phyloP scores from a whole-genome alignment of 495 filamentous ascomycete species.

The Poronia punctata region DNA sequence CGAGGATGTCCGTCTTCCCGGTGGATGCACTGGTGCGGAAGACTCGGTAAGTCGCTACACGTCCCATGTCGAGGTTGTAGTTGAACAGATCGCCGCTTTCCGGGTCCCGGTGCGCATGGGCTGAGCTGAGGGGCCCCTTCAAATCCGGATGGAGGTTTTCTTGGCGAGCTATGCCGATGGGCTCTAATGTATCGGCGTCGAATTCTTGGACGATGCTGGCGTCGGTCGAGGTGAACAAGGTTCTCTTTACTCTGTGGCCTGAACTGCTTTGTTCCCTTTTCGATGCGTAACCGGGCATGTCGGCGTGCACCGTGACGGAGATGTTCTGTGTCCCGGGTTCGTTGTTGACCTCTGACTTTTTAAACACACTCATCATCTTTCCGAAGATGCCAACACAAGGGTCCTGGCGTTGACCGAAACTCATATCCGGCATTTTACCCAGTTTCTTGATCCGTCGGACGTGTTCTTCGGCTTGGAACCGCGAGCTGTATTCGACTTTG shows the following conservation, averaged over 20 bases:
- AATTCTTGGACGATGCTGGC: conserved; percentile 47
- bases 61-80: conserved; percentile 55
- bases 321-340: conserved; percentile 42
- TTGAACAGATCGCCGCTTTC: conserved; percentile 71
- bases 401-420: conserved; percentile 59
- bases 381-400: conserved; percentile 62
- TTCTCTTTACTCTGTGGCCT: conserved; percentile 29
- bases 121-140: conserved; percentile 52
- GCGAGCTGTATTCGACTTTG: conserved; percentile 65
- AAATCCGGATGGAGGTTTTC: conserved; percentile 55
- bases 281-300: conserved; percentile 44
- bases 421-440: conserved; percentile 39
- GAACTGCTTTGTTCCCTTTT: conserved; percentile 8
- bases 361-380: conserved; percentile 56
- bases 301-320: conserved; percentile 53
- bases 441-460: conserved; percentile 47
- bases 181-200: conserved; percentile 64
- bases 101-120: conserved; percentile 66
- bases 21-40: conserved; percentile 54
- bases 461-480: conserved; percentile 51
- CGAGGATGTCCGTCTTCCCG: conserved; percentile 62
- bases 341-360: conserved; percentile 5
- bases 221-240: conserved; percentile 57
- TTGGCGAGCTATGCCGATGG: conserved; percentile 54
- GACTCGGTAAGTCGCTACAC: conserved; percentile 47